Conservation (phyloP, 768 basidiomycete genomes). For the Naganishia antarctica region DNA sequence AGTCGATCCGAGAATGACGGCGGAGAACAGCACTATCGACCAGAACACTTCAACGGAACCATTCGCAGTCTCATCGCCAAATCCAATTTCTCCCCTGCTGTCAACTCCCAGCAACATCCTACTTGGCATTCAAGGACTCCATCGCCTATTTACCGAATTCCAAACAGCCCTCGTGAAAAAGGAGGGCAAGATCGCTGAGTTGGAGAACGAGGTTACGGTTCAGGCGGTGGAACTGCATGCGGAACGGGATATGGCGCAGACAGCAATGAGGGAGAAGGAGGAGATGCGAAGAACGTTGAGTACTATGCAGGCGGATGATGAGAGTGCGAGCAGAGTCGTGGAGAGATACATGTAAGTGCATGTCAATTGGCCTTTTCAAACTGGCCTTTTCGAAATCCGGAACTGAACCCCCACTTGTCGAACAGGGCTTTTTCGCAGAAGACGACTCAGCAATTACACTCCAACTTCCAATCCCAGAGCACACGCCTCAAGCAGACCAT, state of each 20-base stretch:
- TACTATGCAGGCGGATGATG: conserved; percentile 41
- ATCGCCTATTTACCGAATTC: conserved; percentile 42
- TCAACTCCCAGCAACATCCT: conserved; percentile 35
- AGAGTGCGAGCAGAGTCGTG: conserved; percentile 46
- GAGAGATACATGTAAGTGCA: conserved; percentile 49
- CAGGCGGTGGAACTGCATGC: conserved; percentile 32
- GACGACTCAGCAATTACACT: conserved; percentile 44
- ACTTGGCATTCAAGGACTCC: conserved; percentile 41
- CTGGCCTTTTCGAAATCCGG: no score
- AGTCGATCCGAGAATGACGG: no score
- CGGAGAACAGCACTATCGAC: no score
- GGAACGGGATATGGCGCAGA: conserved; percentile 31
- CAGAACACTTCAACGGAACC: no score
- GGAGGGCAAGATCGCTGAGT: conserved; percentile 34
- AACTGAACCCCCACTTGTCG: background rate
- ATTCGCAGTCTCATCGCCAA: background rate
- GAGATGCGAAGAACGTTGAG: conserved; percentile 31
- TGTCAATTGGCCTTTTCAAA: background rate
- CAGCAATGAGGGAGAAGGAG: conserved; percentile 33
- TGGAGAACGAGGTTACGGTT: conserved; percentile 34
- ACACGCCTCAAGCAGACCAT: conserved; percentile 41
- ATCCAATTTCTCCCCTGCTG: conserved; percentile 2
- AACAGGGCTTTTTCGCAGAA: conserved; percentile 48
- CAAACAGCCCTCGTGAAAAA: conserved; percentile 32
- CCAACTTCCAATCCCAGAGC: conserved; percentile 43